Evolutionary conservation across 2,329 filamentous ascomycete genomes (phyloP).

Genomic region (Paecilomyces sp.): DNA sequence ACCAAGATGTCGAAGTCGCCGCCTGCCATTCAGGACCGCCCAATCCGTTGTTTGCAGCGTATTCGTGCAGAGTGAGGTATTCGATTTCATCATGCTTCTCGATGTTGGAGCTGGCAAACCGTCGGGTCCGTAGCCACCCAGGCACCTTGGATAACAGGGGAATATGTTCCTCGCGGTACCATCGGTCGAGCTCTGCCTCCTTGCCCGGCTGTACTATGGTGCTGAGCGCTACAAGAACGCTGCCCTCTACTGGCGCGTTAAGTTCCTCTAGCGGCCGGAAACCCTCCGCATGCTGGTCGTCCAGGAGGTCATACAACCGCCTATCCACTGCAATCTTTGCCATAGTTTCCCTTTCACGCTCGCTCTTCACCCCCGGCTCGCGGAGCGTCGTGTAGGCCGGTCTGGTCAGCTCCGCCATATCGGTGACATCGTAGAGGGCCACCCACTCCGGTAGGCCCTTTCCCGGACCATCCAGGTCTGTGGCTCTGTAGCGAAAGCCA

Average conservation of each 20-base stretch:
- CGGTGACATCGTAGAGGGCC: conserved; percentile 73
- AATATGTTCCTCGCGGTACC: conserved; percentile 70
- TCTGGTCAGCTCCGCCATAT: conserved; percentile 63
- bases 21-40: conserved; percentile 58
- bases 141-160: conserved; percentile 64
- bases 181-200: conserved; percentile 54
- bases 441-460: conserved; percentile 60
- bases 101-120: conserved; percentile 61
- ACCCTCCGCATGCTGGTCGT: conserved; percentile 47
- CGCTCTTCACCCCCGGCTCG: conserved; percentile 45
- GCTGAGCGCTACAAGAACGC: conserved; percentile 57
- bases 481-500: conserved; percentile 70
- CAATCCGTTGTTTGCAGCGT: conserved; percentile 58
- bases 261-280: conserved; percentile 57
- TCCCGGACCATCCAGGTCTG: conserved; percentile 38
- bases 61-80: conserved; percentile 67
- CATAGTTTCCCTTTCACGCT: conserved; percentile 56
- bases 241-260: conserved; percentile 52
- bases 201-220: conserved; percentile 52
- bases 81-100: conserved; percentile 46
- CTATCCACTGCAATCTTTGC: conserved; percentile 62
- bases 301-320: conserved; percentile 61
- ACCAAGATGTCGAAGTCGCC: conserved; percentile 56
- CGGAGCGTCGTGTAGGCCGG: conserved; percentile 57
- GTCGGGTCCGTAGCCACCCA: conserved; percentile 69